Conservation (phyloP, 2,329 filamentous ascomycete genomes). For the Botryotinia calthae region DNA sequence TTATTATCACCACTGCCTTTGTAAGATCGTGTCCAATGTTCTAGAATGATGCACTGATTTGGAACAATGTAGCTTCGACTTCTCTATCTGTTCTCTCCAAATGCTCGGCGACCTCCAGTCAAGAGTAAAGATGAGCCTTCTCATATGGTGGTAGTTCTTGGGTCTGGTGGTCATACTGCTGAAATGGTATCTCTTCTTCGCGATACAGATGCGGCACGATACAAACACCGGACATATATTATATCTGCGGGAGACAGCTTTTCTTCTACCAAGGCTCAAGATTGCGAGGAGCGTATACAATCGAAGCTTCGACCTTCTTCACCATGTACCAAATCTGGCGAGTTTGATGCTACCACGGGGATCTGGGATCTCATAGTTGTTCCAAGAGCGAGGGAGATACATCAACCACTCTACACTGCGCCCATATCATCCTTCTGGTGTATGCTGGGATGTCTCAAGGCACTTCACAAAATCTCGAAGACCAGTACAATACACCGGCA, state of each 20-base stretch:
- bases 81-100: conserved; percentile 34
- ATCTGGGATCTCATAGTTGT: conserved; percentile 56
- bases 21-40: conserved; percentile 27
- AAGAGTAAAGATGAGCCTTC: conserved; percentile 41
- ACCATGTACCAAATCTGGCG: conserved; percentile 24
- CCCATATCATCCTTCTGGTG: conserved; percentile 67
- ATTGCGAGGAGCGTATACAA: conserved; percentile 56
- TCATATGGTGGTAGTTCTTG: conserved; percentile 78
- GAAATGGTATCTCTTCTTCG: conserved; percentile 88
- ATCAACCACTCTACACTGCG: conserved; percentile 74
- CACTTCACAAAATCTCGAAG: conserved; percentile 45
- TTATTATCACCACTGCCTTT: conserved; percentile 30
- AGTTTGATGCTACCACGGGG: conserved; percentile 27
- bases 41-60: neutral
- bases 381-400: conserved; percentile 74
- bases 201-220: conserved; percentile 50
- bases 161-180: conserved; percentile 89
- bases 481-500: conserved; percentile 36
- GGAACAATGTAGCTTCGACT: conserved; percentile 33
- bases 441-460: conserved; percentile 58
- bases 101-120: conserved; percentile 20
- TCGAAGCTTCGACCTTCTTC: conserved; percentile 26
- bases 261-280: conserved; percentile 60
- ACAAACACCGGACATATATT: conserved; percentile 70
- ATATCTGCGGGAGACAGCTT: conserved; percentile 73